Evolutionary conservation across 208 protist species (phyloP).

Genomic region (Leishmania gerbilli): DNA sequence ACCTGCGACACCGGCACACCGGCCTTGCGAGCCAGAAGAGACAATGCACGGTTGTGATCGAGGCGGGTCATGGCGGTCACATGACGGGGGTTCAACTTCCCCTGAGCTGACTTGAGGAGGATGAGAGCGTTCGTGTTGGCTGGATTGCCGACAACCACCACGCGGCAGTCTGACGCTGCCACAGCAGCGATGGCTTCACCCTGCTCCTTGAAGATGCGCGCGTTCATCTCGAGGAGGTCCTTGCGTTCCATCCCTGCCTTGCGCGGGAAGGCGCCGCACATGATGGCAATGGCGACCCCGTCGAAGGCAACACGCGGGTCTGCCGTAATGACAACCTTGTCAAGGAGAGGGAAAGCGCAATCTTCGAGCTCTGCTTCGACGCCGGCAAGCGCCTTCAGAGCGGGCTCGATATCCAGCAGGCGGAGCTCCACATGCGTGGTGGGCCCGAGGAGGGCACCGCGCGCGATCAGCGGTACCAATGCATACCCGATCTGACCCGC

Average conservation of each 20-base stretch:
- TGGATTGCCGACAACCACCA: constrained; percentile 97
- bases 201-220: constrained; percentile 95
- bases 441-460: constrained; percentile 91
- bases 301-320: constrained; percentile 85
- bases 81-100: constrained; percentile 82
- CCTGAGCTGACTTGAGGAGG: constrained; percentile 74
- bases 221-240: constrained; percentile 96
- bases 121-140: constrained; percentile 98
- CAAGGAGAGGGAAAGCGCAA: constrained; percentile 92
- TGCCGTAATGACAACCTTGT: constrained; percentile 69
- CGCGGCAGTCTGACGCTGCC: constrained; percentile 75
- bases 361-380: constrained; percentile 94
- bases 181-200: constrained; percentile 90
- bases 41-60: constrained; percentile 95
- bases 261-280: constrained; percentile 90
- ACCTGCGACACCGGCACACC: constrained; percentile 72
- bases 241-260: constrained; percentile 96
- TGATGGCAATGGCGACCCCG: constrained; percentile 77
- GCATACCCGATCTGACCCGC: constrained; percentile 97
- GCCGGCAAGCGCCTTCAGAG: constrained; percentile 77
- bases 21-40: constrained; percentile 83
- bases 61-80: constrained; percentile 96
- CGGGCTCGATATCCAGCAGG: constrained; percentile 90
- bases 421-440: constrained; percentile 90
- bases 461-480: constrained; percentile 93